Conservation (phyloP, 345 rosid genomes). For the Anastatica hierochuntica region DNA sequence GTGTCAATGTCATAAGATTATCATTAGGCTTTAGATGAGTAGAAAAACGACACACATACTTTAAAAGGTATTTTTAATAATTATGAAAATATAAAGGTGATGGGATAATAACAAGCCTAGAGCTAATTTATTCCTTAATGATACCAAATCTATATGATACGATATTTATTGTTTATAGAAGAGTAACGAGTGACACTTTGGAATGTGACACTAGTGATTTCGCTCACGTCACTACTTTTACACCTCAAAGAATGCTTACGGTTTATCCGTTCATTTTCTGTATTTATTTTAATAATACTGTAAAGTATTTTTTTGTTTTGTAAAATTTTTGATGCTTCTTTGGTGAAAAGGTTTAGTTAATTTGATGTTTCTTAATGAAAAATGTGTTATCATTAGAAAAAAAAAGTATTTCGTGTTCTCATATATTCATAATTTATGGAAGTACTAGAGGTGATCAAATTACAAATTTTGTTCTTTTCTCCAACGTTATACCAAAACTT, state of each 20-base stretch:
- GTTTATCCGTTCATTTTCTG: background rate
- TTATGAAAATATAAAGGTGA: background rate
- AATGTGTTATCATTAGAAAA: too few species aligned
- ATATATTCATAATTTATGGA: background rate
- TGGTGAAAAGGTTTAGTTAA: too few species aligned
- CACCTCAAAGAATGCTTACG: conserved; percentile 9
- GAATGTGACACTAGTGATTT: conserved; percentile 30
- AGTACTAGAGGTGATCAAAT: background rate
- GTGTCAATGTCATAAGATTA: conserved; percentile 35
- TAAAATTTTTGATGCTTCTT: too few species aligned
- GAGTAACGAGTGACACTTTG: conserved; percentile 12
- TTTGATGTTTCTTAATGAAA: too few species aligned
- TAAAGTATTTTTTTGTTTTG: too few species aligned
- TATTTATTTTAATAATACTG: too few species aligned
- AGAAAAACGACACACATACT: conserved; percentile 2
- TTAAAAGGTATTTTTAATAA: background rate
- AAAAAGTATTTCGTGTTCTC: background rate
- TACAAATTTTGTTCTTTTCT: background rate
- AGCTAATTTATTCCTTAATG: conserved; percentile 25
- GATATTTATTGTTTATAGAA: background rate
- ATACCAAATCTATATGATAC: conserved; percentile 31
- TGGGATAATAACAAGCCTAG: conserved; percentile 20
- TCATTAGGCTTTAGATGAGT: conserved; percentile 4
- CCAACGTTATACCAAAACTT: background rate
- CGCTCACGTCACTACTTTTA: conserved; percentile 25